Evolutionary conservation across 2,329 filamentous ascomycete genomes (phyloP).

Genomic region (Pseudophaeomoniella oleicola): DNA sequence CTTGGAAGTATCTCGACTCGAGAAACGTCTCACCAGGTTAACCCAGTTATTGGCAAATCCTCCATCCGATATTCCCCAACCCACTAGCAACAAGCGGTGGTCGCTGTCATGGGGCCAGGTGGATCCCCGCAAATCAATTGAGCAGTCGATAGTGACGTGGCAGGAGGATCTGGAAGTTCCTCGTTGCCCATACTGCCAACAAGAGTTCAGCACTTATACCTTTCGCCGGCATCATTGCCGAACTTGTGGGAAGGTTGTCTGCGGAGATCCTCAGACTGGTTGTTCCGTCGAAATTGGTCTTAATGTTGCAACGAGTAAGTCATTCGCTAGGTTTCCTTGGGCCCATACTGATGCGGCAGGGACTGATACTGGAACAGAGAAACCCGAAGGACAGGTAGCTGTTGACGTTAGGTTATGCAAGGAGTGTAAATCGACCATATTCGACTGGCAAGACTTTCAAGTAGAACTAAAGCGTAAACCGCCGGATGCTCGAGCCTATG

Average conservation of each 20-base stretch:
- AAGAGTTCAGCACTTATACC: constrained; percentile 86
- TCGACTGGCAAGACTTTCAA: constrained; percentile 63
- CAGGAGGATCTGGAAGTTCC: constrained; percentile 72
- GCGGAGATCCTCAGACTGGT: constrained; percentile 67
- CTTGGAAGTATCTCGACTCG: constrained; percentile 74
- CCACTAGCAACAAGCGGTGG: constrained; percentile 31
- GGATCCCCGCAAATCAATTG: constrained; percentile 63
- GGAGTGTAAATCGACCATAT: constrained; percentile 63
- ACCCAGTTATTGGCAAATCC: constrained; percentile 71
- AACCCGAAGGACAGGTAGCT: constrained; percentile 36
- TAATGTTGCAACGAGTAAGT: constrained; percentile 53
- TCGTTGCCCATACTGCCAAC: constrained; percentile 86
- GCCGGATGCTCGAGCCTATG: constrained; percentile 58
- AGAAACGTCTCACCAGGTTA: constrained; percentile 81
- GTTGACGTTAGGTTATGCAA: constrained; percentile 85
- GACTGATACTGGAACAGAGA: constrained; percentile 12
- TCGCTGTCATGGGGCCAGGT: constrained; percentile 48
- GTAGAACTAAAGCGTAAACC: constrained; percentile 54
- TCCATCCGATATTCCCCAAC: constrained; percentile 42
- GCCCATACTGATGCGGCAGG: constrained; percentile 9
- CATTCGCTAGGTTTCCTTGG: constrained; percentile 1
- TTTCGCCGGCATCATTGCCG: constrained; percentile 91
- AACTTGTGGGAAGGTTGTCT: constrained; percentile 85
- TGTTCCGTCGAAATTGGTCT: constrained; percentile 78
- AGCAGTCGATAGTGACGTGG: constrained; percentile 90